Percentiles rank a stretch among this genome's conserved stretches.
Conservation (phyloP, 2,329 filamentous ascomycete genomes). For the Fonsecaea multimorphosa region DNA sequence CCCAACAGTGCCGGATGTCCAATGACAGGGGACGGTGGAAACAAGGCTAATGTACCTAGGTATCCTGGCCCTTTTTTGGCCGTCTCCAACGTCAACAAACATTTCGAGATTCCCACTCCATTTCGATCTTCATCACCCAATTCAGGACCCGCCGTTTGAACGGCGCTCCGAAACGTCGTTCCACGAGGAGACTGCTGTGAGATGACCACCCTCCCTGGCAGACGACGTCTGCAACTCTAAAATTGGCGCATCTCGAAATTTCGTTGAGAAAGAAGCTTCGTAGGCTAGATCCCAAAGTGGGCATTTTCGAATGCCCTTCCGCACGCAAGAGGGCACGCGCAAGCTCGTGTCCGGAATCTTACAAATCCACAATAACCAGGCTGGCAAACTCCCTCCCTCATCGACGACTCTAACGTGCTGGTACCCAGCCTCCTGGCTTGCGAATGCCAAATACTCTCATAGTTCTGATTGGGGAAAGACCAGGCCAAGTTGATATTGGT, state of each 20-base stretch:
- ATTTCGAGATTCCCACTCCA: slow-evolving; percentile 12
- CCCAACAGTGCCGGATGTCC: slow-evolving; percentile 25
- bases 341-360: neutral
- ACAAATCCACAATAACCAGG: slow-evolving; percentile 20
- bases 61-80: neutral
- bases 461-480: neutral
- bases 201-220: neutral
- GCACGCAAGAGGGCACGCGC: neutral
- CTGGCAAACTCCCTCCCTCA: neutral
- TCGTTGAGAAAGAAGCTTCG: neutral
- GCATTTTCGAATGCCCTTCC: neutral
- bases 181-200: neutral
- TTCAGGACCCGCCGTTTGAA: slow-evolving; percentile 5
- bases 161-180: slow-evolving; percentile 18
- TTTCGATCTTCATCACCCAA: slow-evolving; percentile 5
- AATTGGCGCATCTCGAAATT: slow-evolving; percentile 1
- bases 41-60: neutral
- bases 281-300: neutral
- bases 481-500: neutral
- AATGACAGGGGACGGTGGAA: neutral
- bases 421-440: slow-evolving; percentile 25
- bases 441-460: slow-evolving; percentile 9
- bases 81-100: slow-evolving; percentile 3
- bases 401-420: slow-evolving; percentile 5
- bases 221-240: slow-evolving; percentile 13